A percentile compares a stretch with the other conserved stretches of the same genome.
Conservation (phyloP, 1,284 basidiomycete species). For the Trichosporon faecale region DNA sequence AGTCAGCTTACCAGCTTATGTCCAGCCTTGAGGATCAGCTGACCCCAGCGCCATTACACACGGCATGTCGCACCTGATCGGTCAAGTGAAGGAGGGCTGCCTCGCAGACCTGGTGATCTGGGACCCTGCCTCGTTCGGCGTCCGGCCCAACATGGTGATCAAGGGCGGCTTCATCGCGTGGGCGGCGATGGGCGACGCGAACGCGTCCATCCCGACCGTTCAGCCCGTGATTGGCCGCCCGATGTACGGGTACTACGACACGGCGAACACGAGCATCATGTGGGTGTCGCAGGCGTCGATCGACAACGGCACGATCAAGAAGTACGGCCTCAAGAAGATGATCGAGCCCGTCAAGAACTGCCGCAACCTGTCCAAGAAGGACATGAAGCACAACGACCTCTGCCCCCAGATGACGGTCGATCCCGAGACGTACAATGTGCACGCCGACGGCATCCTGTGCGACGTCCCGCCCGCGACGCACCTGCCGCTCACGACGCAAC, state of each 20-base stretch:
- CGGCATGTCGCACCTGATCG: conserved; percentile 83
- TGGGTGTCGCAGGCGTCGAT: conserved; percentile 82
- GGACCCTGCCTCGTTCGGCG: conserved; percentile 88
- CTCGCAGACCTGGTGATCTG: conserved; percentile 93
- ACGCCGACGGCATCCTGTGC: conserved; percentile 71
- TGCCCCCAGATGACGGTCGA: conserved; percentile 83
- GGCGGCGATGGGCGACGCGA: conserved; percentile 91
- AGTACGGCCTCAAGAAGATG: conserved; percentile 72
- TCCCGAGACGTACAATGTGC: conserved; percentile 86
- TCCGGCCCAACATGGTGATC: conserved; percentile 85
- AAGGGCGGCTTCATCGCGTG: conserved; percentile 92
- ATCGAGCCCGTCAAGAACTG: conserved; percentile 75
- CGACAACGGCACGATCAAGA: conserved; percentile 59
- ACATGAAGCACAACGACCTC: conserved; percentile 89
- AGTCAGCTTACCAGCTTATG: conserved; percentile 49
- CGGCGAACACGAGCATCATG: conserved; percentile 72
- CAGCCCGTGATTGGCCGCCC: conserved; percentile 80
- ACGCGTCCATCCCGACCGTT: conserved; percentile 88
- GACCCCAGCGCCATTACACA: conserved; percentile 81
- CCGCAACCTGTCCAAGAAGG: conserved; percentile 70
- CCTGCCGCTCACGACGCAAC: conserved; percentile 66
- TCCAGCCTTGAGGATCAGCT: not conserved
- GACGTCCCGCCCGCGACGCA: conserved; percentile 72
- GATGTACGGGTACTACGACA: conserved; percentile 85
- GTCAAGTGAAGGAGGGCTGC: conserved; percentile 75